Evolutionary conservation across 2,329 filamentous ascomycete species (phyloP), one percentile per base, ranked within the genome.

Genomic region (Zelopaecilomyces penicillatus): DNA sequence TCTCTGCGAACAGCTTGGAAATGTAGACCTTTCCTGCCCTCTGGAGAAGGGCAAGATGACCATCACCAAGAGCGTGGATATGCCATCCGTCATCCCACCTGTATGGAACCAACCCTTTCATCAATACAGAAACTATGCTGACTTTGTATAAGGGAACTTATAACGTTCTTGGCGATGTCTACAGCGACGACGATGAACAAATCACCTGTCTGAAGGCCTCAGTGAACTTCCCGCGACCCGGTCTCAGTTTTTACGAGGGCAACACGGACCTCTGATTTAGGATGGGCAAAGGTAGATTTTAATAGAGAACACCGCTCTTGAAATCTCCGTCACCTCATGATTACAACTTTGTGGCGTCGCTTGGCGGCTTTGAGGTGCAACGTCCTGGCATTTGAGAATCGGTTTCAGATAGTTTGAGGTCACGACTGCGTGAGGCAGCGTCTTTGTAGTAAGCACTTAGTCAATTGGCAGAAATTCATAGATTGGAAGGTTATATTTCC

Each of bases 11-110:
- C 84, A 95, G 64, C 79, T 95, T 53, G 73, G 78, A 62, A 89
- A 96, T 54, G 87, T 96, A 37, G 88, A 96, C 57, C 72, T 97
- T 46, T 70, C 87, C 57, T 98, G 93, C 67, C 93, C 93, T 40
- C 76, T 98, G 47, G 73, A 95, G 67, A 79, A 87, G 68, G 91
- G 90, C 48, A 69, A 80, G 26, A 73, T 89, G 60, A 70, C 69
- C 33, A 69, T 98, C 54, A 79, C 70, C 54, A 97, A 97, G 75
- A 74, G 81, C 19, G 87, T 97, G 44, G 80, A 91, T 33, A 74
- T 98, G 50, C 93, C 93, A 43, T 78, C 74, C 54, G 78, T 94
- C 66, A 93, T 97, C 53, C 91, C 91, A 62, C 85, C 87, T 48
- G 90, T 95, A 78, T 57, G 87, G 76, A 30, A 1, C n/a, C 12